phyloP scores from a whole-genome alignment of 805 yeast genomes.

The Candida montana region DNA sequence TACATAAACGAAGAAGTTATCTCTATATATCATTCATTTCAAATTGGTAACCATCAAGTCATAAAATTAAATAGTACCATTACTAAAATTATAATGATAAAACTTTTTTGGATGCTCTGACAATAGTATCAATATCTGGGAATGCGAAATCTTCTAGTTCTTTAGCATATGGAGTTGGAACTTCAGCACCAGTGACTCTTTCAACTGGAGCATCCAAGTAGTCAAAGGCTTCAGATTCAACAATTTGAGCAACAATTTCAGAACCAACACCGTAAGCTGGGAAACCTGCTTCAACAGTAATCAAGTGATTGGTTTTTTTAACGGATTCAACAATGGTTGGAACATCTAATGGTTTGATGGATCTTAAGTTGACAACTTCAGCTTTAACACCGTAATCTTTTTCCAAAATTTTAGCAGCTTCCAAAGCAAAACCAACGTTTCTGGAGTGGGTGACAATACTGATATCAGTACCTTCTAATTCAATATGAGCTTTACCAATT shows the following conservation, averaged over 20 bases:
- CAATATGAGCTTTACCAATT: constrained; percentile 92
- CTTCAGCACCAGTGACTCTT: constrained; percentile 99
- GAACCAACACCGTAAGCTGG: constrained; percentile 99
- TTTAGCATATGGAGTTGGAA: constrained; percentile 97
- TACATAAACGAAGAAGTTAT: too few species aligned
- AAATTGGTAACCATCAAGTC: neutral
- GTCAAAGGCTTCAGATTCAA: constrained; percentile 98
- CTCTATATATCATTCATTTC: neutral
- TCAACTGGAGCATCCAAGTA: constrained; percentile 97
- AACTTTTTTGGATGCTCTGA: constrained; percentile 80
- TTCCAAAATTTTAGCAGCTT: constrained; percentile 85
- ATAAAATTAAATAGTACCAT: neutral
- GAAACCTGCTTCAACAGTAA: constrained; percentile 96
- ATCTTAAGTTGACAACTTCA: constrained; percentile 92
- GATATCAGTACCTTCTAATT: constrained; percentile 86
- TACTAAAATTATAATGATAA: constrained; percentile 48
- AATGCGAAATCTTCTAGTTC: constrained; percentile 96
- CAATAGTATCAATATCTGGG: constrained; percentile 92
- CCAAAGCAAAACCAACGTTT: constrained; percentile 77
- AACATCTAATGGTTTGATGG: constrained; percentile 94
- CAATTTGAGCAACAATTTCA: constrained; percentile 93
- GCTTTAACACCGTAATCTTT: constrained; percentile 83
- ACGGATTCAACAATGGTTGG: constrained; percentile 80
- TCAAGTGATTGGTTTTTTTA: constrained; percentile 94
- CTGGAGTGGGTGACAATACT: constrained; percentile 89